phyloP scores from a whole-genome alignment of 1,284 basidiomycete species.

The Chalciporus sp. region DNA sequence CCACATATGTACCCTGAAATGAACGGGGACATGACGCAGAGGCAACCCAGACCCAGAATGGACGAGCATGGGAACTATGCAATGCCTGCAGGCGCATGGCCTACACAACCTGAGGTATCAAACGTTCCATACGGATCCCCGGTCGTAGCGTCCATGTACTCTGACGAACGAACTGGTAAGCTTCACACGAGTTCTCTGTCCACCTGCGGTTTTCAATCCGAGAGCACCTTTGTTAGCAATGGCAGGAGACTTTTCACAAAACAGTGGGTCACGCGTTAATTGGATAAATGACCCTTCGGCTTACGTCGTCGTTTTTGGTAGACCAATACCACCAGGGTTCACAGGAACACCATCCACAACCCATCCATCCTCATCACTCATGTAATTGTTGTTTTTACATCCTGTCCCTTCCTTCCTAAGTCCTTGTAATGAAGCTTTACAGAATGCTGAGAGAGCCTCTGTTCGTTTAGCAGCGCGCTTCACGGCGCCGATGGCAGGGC shows the following conservation, averaged over 20 bases:
- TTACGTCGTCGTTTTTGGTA: slow-evolving; percentile 19
- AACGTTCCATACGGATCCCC: slow-evolving; percentile 39
- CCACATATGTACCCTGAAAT: slow-evolving; percentile 38
- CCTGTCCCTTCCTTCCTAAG: slow-evolving; percentile 23
- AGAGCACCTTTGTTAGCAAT: slow-evolving; percentile 29
- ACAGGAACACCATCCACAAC: slow-evolving; percentile 36
- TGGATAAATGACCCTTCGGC: slow-evolving; percentile 4
- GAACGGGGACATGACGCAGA: slow-evolving; percentile 35
- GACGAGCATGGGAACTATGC: slow-evolving; percentile 33
- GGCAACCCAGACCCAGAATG: slow-evolving; percentile 31
- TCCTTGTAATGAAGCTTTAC: slow-evolving; percentile 42
- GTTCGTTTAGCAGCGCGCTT: slow-evolving; percentile 58
- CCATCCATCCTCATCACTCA: slow-evolving; percentile 32
- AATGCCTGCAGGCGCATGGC: slow-evolving; percentile 29
- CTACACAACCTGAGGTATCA: slow-evolving; percentile 30
- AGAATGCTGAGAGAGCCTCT: slow-evolving; percentile 54
- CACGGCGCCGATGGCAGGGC: slow-evolving; percentile 36
- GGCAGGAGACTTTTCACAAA: slow-evolving; percentile 32
- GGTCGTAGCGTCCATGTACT: slow-evolving; percentile 43
- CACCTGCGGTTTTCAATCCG: slow-evolving; percentile 17
- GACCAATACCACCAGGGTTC: slow-evolving; percentile 32
- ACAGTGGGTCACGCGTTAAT: slow-evolving; percentile 30
- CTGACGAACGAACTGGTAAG: slow-evolving; percentile 49
- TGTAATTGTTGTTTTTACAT: slow-evolving; percentile 34
- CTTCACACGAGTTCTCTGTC: slow-evolving; percentile 8